Percentiles rank a stretch among this genome's conserved stretches.
Evolutionary conservation across 2,329 filamentous ascomycete genomes (phyloP).

Genomic region (Colletotrichum kahawae): DNA sequence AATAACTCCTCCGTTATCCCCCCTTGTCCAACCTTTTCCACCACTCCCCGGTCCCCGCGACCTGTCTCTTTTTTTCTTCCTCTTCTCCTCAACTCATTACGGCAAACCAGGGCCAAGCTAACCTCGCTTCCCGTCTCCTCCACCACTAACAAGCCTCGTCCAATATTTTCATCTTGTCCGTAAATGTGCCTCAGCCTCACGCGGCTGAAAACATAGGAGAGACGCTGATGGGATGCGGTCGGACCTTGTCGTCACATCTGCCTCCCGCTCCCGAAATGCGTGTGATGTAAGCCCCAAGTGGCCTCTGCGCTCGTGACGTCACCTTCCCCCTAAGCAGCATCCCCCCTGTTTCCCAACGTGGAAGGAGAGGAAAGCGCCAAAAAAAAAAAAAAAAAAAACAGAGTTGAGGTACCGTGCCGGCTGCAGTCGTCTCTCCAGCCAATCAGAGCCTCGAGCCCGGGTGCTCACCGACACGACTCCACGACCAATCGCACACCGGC

Average conservation of each 20-base stretch:
- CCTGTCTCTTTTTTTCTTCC: neutral
- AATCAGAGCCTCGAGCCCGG: neutral
- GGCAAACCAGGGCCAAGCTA: neutral
- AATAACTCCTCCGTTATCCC: neutral
- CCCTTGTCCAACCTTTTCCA: neutral
- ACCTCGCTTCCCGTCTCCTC: neutral
- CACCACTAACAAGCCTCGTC: neutral
- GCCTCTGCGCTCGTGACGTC: slow-evolving; percentile 5
- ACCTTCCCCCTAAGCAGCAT: neutral
- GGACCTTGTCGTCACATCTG: neutral
- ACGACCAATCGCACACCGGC: neutral
- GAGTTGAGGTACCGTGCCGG: neutral
- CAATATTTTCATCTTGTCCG: neutral
- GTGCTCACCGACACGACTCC: neutral
- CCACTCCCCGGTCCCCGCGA: neutral
- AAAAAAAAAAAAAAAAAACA: neutral
- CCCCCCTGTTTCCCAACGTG: neutral
- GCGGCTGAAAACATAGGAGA: neutral
- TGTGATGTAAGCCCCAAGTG: neutral
- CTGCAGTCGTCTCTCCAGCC: neutral
- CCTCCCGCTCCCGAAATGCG: neutral
- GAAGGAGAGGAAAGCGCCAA: neutral
- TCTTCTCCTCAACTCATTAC: neutral
- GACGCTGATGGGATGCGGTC: neutral
- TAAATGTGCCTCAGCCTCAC: neutral